phyloP scores from a whole-genome alignment of 768 basidiomycete genomes.

The Termitomyces bulborhizus region DNA sequence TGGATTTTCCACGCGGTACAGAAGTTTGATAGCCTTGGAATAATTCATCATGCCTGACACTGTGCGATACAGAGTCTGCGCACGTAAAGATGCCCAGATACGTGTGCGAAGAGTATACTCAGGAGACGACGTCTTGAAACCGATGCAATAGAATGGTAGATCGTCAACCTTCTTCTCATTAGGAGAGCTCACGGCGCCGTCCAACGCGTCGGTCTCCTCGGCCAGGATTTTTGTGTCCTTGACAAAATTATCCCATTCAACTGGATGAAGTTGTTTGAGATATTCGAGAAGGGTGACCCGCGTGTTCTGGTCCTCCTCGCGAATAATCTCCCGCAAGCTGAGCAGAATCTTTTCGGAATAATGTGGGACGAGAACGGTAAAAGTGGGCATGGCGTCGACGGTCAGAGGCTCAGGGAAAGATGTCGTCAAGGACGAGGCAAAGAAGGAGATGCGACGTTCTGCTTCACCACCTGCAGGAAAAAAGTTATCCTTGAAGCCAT shows the following conservation, averaged over 20 bases:
- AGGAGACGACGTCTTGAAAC: slow-evolving; percentile 98
- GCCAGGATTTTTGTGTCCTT: slow-evolving; percentile 99
- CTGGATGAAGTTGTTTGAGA: slow-evolving; percentile 94
- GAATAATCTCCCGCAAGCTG: slow-evolving; percentile 95
- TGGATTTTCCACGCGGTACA: slow-evolving; percentile 98
- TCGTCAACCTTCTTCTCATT: slow-evolving; percentile 93
- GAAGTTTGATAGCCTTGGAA: slow-evolving; percentile 97
- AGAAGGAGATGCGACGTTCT: slow-evolving; percentile 97
- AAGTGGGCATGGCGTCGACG: slow-evolving; percentile 98
- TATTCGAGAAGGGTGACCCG: slow-evolving; percentile 97
- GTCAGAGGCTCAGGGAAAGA: slow-evolving; percentile 92
- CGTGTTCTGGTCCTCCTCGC: slow-evolving; percentile 95
- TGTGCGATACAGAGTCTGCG: slow-evolving; percentile 97
- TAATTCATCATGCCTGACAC: slow-evolving; percentile 99
- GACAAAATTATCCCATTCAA: slow-evolving; percentile 99
- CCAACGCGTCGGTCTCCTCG: slow-evolving; percentile 69
- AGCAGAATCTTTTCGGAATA: slow-evolving; percentile 99
- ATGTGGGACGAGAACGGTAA: slow-evolving; percentile 98
- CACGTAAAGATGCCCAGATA: slow-evolving; percentile 98
- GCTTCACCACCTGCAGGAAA: slow-evolving; percentile 95
- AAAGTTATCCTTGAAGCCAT: slow-evolving; percentile 71
- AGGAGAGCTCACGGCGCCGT: slow-evolving; percentile 43
- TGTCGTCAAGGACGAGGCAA: slow-evolving; percentile 95
- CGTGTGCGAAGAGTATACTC: slow-evolving; percentile 98
- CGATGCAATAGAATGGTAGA: slow-evolving; percentile 98